phyloP scores from a whole-genome alignment of 176 grass and related monocot genomes.

The Cymbopogon citratus region DNA sequence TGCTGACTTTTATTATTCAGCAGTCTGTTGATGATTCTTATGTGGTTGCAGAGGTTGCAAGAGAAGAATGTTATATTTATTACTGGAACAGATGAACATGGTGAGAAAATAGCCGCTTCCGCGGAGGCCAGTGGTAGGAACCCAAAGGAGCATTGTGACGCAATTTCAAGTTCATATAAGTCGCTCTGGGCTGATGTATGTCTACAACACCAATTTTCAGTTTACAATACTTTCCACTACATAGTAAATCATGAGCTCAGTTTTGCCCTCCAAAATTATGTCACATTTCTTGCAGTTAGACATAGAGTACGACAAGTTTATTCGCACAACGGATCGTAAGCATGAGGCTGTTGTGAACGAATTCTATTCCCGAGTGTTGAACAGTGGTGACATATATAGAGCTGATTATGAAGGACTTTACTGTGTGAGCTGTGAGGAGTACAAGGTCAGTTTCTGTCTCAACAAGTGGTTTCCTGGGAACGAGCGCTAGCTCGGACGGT shows the following conservation, averaged over 20 bases:
- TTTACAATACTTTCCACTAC: neutral
- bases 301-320: constrained; percentile 85
- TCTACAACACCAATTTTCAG: constrained; percentile 4
- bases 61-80: constrained; percentile 89
- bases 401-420: constrained; percentile 96
- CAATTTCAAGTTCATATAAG: constrained; percentile 69
- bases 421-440: constrained; percentile 90
- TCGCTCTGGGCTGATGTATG: constrained; percentile 74
- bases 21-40: neutral
- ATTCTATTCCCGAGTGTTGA: constrained; percentile 86
- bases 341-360: constrained; percentile 85
- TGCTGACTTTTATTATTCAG: neutral
- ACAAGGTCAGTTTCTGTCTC: constrained; percentile 64
- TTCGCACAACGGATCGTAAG: constrained; percentile 77
- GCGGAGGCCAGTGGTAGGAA: constrained; percentile 68
- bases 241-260: constrained; percentile 11
- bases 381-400: constrained; percentile 82
- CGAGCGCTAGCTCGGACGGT: too few species aligned
- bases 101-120: constrained; percentile 83
- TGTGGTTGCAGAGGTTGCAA: constrained; percentile 63
- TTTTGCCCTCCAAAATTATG: constrained; percentile 32
- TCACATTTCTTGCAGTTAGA: constrained; percentile 57
- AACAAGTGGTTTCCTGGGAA: neutral
- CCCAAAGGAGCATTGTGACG: constrained; percentile 78
- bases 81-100: constrained; percentile 95